phyloP scores from a whole-genome alignment of 768 basidiomycete genomes.

The Pisolithus tinctorius region DNA sequence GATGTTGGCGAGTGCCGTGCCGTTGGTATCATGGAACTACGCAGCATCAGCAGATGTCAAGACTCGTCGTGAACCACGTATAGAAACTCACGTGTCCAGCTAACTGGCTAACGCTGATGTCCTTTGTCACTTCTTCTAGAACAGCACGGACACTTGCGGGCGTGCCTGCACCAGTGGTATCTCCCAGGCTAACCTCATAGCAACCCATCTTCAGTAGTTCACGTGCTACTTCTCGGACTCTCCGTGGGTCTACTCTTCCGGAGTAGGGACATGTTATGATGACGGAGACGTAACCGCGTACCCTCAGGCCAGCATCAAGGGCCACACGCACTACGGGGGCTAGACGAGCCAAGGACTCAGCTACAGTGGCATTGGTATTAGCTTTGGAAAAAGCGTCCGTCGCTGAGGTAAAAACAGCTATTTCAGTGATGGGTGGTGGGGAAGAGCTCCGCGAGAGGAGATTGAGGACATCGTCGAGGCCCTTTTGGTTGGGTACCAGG shows the following conservation, averaged over 20 bases:
- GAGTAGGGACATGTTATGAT: constrained; percentile 82
- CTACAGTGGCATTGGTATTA: constrained; percentile 73
- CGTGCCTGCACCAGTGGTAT: constrained; percentile 85
- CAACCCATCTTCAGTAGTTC: constrained; percentile 85
- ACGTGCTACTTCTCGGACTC: constrained; percentile 63
- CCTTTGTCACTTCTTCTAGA: constrained; percentile 61
- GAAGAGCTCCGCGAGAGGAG: constrained; percentile 36
- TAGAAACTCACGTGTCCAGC: constrained; percentile 49
- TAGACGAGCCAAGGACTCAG: constrained; percentile 62
- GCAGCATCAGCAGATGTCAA: not conserved
- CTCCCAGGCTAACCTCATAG: constrained; percentile 88
- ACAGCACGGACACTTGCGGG: constrained; percentile 62
- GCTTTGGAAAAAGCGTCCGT: constrained; percentile 82
- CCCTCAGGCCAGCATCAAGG: constrained; percentile 51
- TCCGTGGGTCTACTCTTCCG: constrained; percentile 60
- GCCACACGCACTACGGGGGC: constrained; percentile 59
- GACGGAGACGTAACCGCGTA: constrained; percentile 83
- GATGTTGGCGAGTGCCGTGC: constrained; percentile 74
- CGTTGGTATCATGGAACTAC: constrained; percentile 89
- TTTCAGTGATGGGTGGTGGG: constrained; percentile 65
- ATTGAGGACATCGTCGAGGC: constrained; percentile 59
- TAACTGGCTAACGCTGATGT: constrained; percentile 56
- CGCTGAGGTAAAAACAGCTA: constrained; percentile 85
- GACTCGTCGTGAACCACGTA: constrained; percentile 14
- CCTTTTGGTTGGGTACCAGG: constrained; percentile 74